Evolutionary conservation across 2,329 filamentous ascomycete genomes (phyloP), one percentile per base, ranked within the genome.

Genomic region (Xylariaceae sp.): DNA sequence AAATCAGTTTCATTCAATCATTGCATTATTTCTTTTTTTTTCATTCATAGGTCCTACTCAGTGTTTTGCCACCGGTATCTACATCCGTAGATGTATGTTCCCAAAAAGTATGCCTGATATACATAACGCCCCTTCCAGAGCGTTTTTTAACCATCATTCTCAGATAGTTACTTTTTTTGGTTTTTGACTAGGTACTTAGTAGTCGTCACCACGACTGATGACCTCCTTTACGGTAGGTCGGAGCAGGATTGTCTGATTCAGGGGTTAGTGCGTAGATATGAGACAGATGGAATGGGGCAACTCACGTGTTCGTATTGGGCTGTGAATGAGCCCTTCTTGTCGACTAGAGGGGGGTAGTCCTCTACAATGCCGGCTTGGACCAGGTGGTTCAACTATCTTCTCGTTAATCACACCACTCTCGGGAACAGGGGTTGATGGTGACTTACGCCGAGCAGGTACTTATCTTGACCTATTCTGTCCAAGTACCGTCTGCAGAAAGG

Each of bases 291-390:
- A 1, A 2, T 17, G 2, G 10, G 5, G n/a, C 5, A 10, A 84
- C 89, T 82, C 77, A 95, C 92, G 78, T 97, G 92, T 80, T 97
- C 92, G 72, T 86, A 96, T 73, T 97, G 92, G 64, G 92, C 93
- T 30, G 92, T 95, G 75, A 96, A 96, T 30, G 90, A 95, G 60
- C 93, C 93, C 82, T 95, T 96, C 76, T 92, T 87, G 77, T 97
- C 92, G 67, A 89, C 87, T 67, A 97, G 79, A 35, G 92, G 92
- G 45, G 92, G 91, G 73, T 97, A 97, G 49, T 89, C 86, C 76
- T 97, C 90, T 49, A 97, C 90, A 67, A 97, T 89, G 60, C 91
- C 92, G 59, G 81, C 85, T 48, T 85, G 81, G 51, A 97, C 91
- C 48, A 97, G 81, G 71, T 87, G 93, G 76, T 96, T 96, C 73